Conservation (phyloP, 495 filamentous ascomycete species). For the Barbatosphaeria neglecta region DNA sequence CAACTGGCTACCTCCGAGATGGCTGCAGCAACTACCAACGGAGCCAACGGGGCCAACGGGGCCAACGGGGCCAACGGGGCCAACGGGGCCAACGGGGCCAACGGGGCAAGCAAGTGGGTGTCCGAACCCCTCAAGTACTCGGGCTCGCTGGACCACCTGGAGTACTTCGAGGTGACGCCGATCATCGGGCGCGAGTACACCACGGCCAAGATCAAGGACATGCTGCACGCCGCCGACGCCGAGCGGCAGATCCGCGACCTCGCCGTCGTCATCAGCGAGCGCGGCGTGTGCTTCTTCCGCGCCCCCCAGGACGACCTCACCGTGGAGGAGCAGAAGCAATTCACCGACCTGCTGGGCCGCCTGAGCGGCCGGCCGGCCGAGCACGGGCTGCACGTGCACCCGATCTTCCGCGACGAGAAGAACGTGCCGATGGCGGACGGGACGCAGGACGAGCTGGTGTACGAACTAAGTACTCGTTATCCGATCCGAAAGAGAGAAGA, state of each 20-base stretch:
- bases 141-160: slow-evolving; percentile 36
- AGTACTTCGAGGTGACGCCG: slow-evolving; percentile 54
- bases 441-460: slow-evolving; percentile 22
- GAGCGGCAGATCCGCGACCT: slow-evolving; percentile 57
- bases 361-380: slow-evolving; percentile 28
- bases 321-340: slow-evolving; percentile 25
- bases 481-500: too few species aligned
- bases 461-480: slow-evolving; percentile 4
- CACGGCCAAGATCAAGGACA: slow-evolving; percentile 45
- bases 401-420: slow-evolving; percentile 27
- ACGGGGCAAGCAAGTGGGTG: too few species aligned
- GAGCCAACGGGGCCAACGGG: too few species aligned
- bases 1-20: too few species aligned
- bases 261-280: slow-evolving; percentile 41
- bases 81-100: too few species aligned
- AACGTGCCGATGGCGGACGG: slow-evolving; percentile 31
- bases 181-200: slow-evolving; percentile 56
- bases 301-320: slow-evolving; percentile 26
- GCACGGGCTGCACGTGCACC: slow-evolving; percentile 31
- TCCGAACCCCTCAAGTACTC: not conserved
- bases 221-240: slow-evolving; percentile 48
- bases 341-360: slow-evolving; percentile 27
- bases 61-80: too few species aligned
- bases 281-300: slow-evolving; percentile 51
- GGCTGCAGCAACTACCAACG: too few species aligned